These are phyloP conservation scores for Ophiocordyceps polyrhachis-furcata DNA, from an alignment of 2,329 filamentous ascomycete genomes.

Conservation along the genomic window DNA sequence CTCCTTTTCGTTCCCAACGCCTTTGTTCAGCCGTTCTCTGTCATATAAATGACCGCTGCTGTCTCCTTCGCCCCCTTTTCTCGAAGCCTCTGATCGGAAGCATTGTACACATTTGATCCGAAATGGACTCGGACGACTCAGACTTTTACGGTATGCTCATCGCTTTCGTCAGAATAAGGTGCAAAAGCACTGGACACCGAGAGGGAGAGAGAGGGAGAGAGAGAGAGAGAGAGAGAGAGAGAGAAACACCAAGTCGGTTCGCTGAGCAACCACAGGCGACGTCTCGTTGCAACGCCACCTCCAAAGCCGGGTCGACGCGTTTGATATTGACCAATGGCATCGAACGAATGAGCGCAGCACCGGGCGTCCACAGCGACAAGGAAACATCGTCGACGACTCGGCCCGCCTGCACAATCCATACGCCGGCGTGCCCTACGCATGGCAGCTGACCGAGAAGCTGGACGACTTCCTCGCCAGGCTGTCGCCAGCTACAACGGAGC, in stretches of 20 bases:
- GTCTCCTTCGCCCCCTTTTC: background rate
- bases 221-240: background rate
- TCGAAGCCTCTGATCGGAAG: background rate
- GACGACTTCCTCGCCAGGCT: slow-evolving; percentile 48
- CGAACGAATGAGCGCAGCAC: slow-evolving; percentile 9
- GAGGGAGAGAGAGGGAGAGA: background rate
- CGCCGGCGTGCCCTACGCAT: slow-evolving; percentile 32
- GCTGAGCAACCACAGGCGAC: slow-evolving; percentile 28
- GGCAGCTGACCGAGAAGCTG: slow-evolving; percentile 45
- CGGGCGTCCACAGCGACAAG: slow-evolving; percentile 9
- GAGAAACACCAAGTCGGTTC: background rate
- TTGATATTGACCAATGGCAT: slow-evolving; percentile 29
- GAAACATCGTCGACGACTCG: slow-evolving; percentile 4
- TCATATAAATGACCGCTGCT: background rate
- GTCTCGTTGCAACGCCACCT: slow-evolving; percentile 27
- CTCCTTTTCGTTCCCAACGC: background rate
- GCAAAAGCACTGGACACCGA: background rate
- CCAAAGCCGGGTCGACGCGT: slow-evolving; percentile 27
- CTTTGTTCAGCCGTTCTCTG: background rate
- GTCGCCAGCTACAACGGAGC: slow-evolving; percentile 43
- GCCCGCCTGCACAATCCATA: slow-evolving; percentile 37
- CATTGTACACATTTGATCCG: background rate
- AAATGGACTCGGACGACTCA: slow-evolving; percentile 29
- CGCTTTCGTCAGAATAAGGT: background rate
- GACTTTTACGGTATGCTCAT: slow-evolving; percentile 32